Evolutionary conservation across 306 rosid species (phyloP).

Genomic region (Lathyrus tuberosus): DNA sequence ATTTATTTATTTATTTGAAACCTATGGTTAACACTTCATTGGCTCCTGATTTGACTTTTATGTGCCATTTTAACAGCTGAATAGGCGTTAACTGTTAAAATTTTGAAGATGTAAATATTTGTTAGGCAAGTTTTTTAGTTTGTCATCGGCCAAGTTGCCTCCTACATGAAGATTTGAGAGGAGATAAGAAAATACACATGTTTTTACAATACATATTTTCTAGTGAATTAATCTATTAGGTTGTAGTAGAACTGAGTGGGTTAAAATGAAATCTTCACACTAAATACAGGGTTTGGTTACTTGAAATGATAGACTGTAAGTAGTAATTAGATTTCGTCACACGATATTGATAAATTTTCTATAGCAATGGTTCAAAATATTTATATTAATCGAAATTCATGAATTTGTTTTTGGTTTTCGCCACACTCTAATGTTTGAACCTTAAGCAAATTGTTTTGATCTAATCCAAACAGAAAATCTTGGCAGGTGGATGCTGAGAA

Average conservation of each 20-base stretch:
- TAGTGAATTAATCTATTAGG: constrained; percentile 8
- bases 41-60: constrained; percentile 24
- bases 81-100: background rate
- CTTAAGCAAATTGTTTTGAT: constrained; percentile 19
- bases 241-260: constrained; percentile 9
- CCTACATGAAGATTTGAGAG: constrained; percentile 6
- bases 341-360: background rate
- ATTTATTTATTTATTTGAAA: background rate
- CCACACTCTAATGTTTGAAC: constrained; percentile 31
- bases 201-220: background rate
- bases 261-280: constrained; percentile 19
- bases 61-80: constrained; percentile 17
- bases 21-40: background rate
- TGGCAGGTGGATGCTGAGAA: constrained; percentile 85
- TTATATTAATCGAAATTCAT: constrained; percentile 13
- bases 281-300: constrained; percentile 27
- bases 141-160: constrained; percentile 13
- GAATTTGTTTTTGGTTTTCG: constrained; percentile 1
- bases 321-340: constrained; percentile 28
- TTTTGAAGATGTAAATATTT: constrained; percentile 8
- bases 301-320: constrained; percentile 6
- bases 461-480: background rate
- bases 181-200: constrained; percentile 10
- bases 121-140: background rate
- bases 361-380: constrained; percentile 4